Percentiles rank a stretch among this genome's conserved stretches.
Conservation (phyloP, 352 stramenopile genomes). For the Pythium folliculosum region DNA sequence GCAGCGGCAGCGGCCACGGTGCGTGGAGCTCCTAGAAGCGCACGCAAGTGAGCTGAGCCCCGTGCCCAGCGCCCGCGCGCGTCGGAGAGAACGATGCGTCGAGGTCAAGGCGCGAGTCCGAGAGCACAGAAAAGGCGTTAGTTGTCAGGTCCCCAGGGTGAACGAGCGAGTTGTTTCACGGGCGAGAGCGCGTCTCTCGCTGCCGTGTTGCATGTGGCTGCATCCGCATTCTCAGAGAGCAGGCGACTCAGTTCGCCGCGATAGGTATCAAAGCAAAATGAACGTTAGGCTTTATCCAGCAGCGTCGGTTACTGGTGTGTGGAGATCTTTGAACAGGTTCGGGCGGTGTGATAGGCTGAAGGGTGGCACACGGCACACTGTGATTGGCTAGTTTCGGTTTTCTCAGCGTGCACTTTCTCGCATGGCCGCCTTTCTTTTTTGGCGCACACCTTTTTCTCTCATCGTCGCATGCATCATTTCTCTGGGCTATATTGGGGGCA, state of each 20-base stretch:
- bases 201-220: conserved; percentile 6
- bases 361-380: background rate
- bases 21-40: conserved; percentile 75
- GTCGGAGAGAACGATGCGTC: conserved; percentile 8
- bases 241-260: background rate
- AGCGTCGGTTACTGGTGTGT: background rate
- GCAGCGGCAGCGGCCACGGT: conserved; percentile 44
- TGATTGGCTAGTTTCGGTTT: background rate
- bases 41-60: background rate
- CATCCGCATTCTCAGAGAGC: conserved; percentile 7
- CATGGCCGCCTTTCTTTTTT: conserved; percentile 1
- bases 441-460: background rate
- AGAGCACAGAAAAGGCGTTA: background rate
- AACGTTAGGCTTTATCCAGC: conserved; percentile 5
- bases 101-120: background rate
- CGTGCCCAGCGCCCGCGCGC: background rate
- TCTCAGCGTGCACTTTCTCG: conserved; percentile 5
- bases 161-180: background rate
- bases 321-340: background rate
- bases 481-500: background rate
- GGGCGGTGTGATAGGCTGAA: background rate
- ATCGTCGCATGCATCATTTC: conserved; percentile 4
- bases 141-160: conserved; percentile 8
- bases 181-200: background rate
- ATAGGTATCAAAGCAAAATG: conserved; percentile 10